Percentiles rank a stretch among this genome's conserved stretches.
These are phyloP conservation scores for Phytophthora melonis DNA, from an alignment of 352 stramenopile genomes.

Conservation along the genomic window DNA sequence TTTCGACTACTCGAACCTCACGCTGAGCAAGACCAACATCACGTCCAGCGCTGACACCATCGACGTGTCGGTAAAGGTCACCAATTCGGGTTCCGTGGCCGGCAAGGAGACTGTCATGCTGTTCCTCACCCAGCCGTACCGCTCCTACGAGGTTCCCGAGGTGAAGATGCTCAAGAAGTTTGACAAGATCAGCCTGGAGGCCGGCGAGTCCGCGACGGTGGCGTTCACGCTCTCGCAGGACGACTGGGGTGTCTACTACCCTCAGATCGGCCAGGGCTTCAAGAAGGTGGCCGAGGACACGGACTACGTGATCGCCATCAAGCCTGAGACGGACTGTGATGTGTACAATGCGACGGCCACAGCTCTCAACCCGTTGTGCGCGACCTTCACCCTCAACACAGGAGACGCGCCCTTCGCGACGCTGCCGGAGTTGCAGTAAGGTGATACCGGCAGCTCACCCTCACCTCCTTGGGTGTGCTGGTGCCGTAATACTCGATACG, in stretches of 20 bases:
- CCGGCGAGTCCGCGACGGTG: conserved; percentile 2
- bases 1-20: conserved; percentile 51
- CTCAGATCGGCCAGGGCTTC: conserved; percentile 54
- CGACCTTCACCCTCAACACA: not conserved
- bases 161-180: conserved; percentile 86
- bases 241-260: conserved; percentile 50
- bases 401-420: too few relatives aligned
- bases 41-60: not conserved
- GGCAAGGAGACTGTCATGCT: conserved; percentile 82
- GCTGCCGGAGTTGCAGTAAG: too few relatives aligned
- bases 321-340: not conserved
- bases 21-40: conserved; percentile 15
- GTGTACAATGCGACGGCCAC: not conserved
- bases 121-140: too few relatives aligned
- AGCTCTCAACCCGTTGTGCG: not conserved
- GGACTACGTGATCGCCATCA: conserved; percentile 43
- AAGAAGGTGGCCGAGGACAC: conserved; percentile 36
- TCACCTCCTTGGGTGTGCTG: too few relatives aligned
- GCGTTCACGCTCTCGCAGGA: conserved; percentile 26
- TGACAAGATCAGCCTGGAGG: conserved; percentile 43
- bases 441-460: too few relatives aligned
- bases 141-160: conserved; percentile 64
- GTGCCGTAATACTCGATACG: too few relatives aligned
- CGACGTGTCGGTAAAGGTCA: not conserved
- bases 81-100: conserved; percentile 56